phyloP scores from a whole-genome alignment of 108 stramenopile genomes.

The Cyclotella kingstonii region DNA sequence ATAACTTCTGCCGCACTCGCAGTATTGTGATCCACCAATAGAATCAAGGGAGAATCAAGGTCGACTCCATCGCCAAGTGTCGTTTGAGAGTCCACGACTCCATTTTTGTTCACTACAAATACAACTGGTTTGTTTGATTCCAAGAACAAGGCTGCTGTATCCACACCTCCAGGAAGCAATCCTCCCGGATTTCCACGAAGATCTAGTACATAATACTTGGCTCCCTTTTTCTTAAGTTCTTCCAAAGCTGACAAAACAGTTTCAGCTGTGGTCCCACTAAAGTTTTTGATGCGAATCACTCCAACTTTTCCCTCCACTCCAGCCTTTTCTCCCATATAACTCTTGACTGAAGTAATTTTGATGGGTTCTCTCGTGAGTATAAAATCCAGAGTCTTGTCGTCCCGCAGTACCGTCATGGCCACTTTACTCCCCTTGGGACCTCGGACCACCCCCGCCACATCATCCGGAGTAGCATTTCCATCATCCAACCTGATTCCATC shows the following conservation, averaged over 20 bases:
- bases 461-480: slow-evolving; percentile 67
- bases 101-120: slow-evolving; percentile 81
- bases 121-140: slow-evolving; percentile 76
- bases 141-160: slow-evolving; percentile 90
- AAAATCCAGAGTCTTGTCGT: slow-evolving; percentile 75
- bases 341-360: slow-evolving; percentile 79
- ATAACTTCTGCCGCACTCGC: slow-evolving; percentile 89
- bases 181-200: slow-evolving; percentile 94
- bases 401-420: slow-evolving; percentile 65
- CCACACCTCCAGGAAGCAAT: slow-evolving; percentile 91
- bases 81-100: slow-evolving; percentile 64
- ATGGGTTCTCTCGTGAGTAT: slow-evolving; percentile 83
- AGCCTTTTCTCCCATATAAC: slow-evolving; percentile 53
- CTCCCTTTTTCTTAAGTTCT: slow-evolving; percentile 80
- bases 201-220: slow-evolving; percentile 77
- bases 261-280: slow-evolving; percentile 83
- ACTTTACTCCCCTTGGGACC: slow-evolving; percentile 81
- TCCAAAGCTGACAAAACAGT: slow-evolving; percentile 68
- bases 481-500: slow-evolving; percentile 71
- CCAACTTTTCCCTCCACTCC: slow-evolving; percentile 60
- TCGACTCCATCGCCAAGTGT: slow-evolving; percentile 70
- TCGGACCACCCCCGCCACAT: slow-evolving; percentile 72
- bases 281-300: slow-evolving; percentile 84
- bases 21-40: slow-evolving; percentile 85
- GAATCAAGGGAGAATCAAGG: slow-evolving; percentile 58